Evolutionary conservation across 352 stramenopile species (phyloP), one percentile per base, ranked within the genome.

Genomic region (Pythium plurisporium): DNA sequence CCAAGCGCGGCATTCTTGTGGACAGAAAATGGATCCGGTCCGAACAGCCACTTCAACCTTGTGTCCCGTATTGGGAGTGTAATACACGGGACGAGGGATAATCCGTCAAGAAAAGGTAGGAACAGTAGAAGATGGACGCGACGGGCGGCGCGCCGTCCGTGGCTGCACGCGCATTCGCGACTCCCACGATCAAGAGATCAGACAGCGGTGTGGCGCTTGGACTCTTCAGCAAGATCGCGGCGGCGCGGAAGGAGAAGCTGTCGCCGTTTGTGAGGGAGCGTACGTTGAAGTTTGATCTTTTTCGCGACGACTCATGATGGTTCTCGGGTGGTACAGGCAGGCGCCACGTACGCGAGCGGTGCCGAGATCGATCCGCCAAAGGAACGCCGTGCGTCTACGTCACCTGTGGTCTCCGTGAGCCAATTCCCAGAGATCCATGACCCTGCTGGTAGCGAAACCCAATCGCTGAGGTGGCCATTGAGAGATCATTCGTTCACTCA

Each of bases 151-250:
- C 50, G 38, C 25, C 43, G 8, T 47, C 43, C 14, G 30, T 53
- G 14, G 40, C 51, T 15, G 22, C 38, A 17, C 52, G 48, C 46
- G 36, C 48, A 15, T 61, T 60, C 29, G 41, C 43, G 27, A n/a
- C 37, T 4, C 37, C 34, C 7, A 57, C 15, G 14, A 23, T 38
- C 27, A 59, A 41, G 40, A 41, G 47, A 19, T 53, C 48, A 1
- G 63, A 74, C 29, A 72, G 73, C 17, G 75, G 82, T 42, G 72
- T 88, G 34, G 65, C 81, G 33, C 64, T 91, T 8, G 75, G 76
- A 1, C 67, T 89, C 49, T 87, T 89, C 61, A 86, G 76, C 54
- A 91, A 91, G 65, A 87, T 91, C 50, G 75, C 76, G 43, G 76
- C 79, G 17, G 74, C 69, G 30, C 76, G 76, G 45, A 91, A 86